Conservation (phyloP, 2,329 filamentous ascomycete species). For the Macrophomina tecta region DNA sequence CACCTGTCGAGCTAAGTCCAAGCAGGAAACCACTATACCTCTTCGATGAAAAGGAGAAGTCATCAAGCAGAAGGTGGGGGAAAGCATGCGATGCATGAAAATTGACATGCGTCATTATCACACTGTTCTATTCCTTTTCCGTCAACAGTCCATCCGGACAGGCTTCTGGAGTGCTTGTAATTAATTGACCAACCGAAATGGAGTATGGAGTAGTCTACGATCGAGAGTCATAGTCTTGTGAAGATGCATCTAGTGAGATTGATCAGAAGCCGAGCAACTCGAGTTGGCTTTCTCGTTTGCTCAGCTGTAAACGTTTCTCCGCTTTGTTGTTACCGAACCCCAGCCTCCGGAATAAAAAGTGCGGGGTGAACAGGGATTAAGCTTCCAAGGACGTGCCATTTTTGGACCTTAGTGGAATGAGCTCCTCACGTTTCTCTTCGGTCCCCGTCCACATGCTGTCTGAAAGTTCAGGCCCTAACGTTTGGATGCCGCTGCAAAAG, state of each 20-base stretch:
- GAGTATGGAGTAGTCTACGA: slow-evolving; percentile 13
- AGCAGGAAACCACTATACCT: not conserved
- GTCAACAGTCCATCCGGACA: not conserved
- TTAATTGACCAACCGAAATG: slow-evolving; percentile 4
- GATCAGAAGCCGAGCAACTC: not conserved
- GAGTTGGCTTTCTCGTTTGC: not conserved
- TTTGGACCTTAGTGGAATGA: not conserved
- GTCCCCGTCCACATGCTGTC: not conserved
- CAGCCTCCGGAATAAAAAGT: not conserved
- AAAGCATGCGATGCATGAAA: slow-evolving; percentile 9
- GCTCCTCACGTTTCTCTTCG: not conserved
- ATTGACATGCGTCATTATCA: slow-evolving; percentile 8
- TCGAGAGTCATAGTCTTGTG: not conserved
- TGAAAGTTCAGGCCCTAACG: not conserved
- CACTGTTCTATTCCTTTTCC: not conserved
- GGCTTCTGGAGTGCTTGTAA: not conserved
- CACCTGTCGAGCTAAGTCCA: not conserved
- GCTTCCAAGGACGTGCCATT: not conserved
- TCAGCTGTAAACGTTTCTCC: not conserved
- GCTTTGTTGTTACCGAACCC: slow-evolving; percentile 7
- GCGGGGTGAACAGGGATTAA: slow-evolving; percentile 23
- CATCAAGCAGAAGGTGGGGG: not conserved
- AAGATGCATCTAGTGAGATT: not conserved
- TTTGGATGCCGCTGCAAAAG: no score
- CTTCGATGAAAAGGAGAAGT: not conserved